Base-by-base conservation (phyloP, 1,284 basidiomycete species). In the Fomitopsis schrenkii region DNA sequence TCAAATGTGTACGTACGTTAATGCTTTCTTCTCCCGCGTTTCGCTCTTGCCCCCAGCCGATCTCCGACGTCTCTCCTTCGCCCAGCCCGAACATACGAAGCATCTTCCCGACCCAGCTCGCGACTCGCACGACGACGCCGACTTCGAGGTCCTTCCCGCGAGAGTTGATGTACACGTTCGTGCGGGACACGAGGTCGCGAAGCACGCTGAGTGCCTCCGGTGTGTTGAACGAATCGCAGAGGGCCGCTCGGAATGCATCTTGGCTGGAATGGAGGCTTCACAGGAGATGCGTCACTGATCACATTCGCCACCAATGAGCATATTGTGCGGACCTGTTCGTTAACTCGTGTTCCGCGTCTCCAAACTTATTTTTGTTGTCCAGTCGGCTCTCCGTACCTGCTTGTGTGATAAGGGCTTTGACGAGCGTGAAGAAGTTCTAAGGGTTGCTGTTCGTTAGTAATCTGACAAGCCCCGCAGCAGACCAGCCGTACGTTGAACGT, bases 151-250 rank as follows among this genome's bases (percentile, higher is more conserved):
- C 77, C 68, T 82, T 83, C 38, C 81, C 81, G 40, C 82, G 83
- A 36, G 80, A 70, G 62, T 85, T 90, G 65, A 98, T 88, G 78
- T 98, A 99, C 30, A 95, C 81, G 73, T 98, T 98, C 17, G 93
- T 88, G 58, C 86, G 83, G n/a, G 91, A 91, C 30, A 99, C 87
- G 35, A 98, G 79, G 63, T 96, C 91, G 14, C 93, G 83, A 14
- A 99, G 77, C 59, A 87, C 78, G 66, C 85, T 83, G 50, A 99
- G 77, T 0, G 95, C 97, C 15, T 80, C 81, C 1, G 95, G 94
- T 0, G 97, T 99, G 76, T 99, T 97, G 82, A 99, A 98, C 1
- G 95, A 98, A 75, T 99, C 97, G 77, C 93, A 97, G 60, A 99
- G 87, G 0, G 96, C 93, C n/a, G 78, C 80, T 58, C 94, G 88